These are phyloP conservation scores for Rhododendron ferrugineum DNA, from an alignment of 148 eudicot species.

Conservation along the genomic window DNA sequence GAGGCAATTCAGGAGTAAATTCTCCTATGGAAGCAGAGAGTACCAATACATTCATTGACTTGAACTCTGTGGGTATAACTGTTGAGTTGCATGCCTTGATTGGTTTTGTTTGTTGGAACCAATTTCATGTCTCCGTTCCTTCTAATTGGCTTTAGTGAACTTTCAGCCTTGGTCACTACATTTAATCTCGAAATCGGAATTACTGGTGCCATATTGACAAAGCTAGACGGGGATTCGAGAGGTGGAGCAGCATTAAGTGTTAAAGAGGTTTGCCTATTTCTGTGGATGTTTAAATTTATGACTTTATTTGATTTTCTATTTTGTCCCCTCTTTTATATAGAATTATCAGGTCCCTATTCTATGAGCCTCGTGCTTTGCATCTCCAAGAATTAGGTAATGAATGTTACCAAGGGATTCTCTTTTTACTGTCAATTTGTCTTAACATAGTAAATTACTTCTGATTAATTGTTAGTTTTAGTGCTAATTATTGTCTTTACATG, in stretches of 20 bases:
- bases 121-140: background rate
- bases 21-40: background rate
- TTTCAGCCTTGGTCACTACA: slow-evolving; percentile 81
- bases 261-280: slow-evolving; percentile 60
- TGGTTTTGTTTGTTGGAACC: background rate
- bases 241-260: slow-evolving; percentile 99
- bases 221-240: slow-evolving; percentile 98
- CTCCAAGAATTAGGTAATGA: background rate
- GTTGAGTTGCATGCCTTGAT: slow-evolving; percentile 4
- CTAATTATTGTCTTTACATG: background rate
- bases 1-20: background rate
- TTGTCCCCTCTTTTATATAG: background rate
- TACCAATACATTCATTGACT: background rate
- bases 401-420: background rate
- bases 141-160: slow-evolving; percentile 15
- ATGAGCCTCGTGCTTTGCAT: background rate
- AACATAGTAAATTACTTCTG: background rate
- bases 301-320: slow-evolving; percentile 4
- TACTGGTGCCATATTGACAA: slow-evolving; percentile 92
- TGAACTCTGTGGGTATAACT: background rate
- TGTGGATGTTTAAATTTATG: background rate
- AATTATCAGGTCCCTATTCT: background rate
- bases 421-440: background rate
- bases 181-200: slow-evolving; percentile 92
- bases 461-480: background rate